Evolutionary conservation across 2,329 filamentous ascomycete genomes (phyloP), one percentile per base, ranked within the genome.

Genomic region (Phaeosphaeria sp.): DNA sequence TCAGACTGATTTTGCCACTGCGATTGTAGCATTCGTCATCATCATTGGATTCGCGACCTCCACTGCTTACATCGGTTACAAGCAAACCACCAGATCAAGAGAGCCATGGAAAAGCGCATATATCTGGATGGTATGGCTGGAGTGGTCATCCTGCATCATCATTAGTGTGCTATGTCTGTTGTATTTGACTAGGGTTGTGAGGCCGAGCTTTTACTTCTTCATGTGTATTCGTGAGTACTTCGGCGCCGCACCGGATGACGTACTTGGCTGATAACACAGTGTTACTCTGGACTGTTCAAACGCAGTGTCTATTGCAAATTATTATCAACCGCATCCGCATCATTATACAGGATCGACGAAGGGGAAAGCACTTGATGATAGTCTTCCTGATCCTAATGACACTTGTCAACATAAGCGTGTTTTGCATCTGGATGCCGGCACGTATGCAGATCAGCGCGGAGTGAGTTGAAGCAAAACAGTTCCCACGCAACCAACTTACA

Each of bases 81-180:
- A 13, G 54, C 73, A 64, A 60, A 77, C 52, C 48, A 68, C 48
- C 53, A 46, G 55, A 15, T 68, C 65, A 23, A 63, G 63, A 5
- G 54, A 42, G 54, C 59, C 72, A 7, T 58, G 60, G 41, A 63
- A 60, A 17, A 81, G 78, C 50, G 60, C 67, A 0, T 82, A 82
- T 54, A 72, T 83, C 0, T 79, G 77, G 72, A 79, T 83, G 78
- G 75, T 83, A 50, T 83, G 81, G 81, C 53, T 76, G 6, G 81
- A 83, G 64, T 72, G 82, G 7, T 17, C 72, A 2, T 79, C 80
- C 3, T 82, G 77, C 23, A 62, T 80, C 7, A 65, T 71, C 15
- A 80, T 83, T 43, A 73, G 69, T 4, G 55, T 81, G 23, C 69
- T 81, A 23, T 74, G 73, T 52, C 65, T 72, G 55, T 48, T 77